Percentiles rank a stretch among this genome's conserved stretches.
These are phyloP conservation scores for Calocera cornea DNA, from an alignment of 768 basidiomycete species.

Conservation along the genomic window DNA sequence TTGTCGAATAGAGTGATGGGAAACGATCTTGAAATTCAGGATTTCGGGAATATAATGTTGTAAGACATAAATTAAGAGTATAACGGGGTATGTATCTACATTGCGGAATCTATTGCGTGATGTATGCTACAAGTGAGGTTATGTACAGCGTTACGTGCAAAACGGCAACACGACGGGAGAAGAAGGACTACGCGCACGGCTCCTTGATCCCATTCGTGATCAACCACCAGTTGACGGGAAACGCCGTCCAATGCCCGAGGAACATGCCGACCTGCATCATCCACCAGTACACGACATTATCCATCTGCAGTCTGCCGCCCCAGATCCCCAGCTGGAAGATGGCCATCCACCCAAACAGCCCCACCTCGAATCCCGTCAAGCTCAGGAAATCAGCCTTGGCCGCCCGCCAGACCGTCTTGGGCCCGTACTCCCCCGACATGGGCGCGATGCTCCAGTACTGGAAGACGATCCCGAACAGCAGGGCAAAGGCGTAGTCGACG, in stretches of 20 bases:
- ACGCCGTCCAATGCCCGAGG: constrained; percentile 8
- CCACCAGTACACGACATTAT: constrained; percentile 9
- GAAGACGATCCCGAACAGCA: constrained; percentile 9
- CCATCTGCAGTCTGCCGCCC: background rate
- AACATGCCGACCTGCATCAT: constrained; percentile 10
- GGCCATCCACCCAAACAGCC: constrained; percentile 9
- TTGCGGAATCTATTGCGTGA: too few species aligned
- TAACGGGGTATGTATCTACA: background rate
- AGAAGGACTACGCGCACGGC: background rate
- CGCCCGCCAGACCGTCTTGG: background rate
- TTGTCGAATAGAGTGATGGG: too few species aligned
- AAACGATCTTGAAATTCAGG: background rate
- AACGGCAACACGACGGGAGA: too few species aligned
- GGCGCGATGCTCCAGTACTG: constrained; percentile 10
- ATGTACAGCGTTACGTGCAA: too few species aligned
- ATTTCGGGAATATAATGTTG: background rate
- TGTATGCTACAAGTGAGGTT: too few species aligned
- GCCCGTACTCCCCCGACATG: constrained; percentile 7
- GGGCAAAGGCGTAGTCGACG: constrained; percentile 7
- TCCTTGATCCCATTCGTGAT: constrained; percentile 7
- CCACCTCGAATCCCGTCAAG: constrained; percentile 6
- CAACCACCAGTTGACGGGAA: constrained; percentile 7
- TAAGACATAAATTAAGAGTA: background rate
- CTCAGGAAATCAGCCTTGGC: constrained; percentile 8
- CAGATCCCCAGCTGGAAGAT: constrained; percentile 8